phyloP scores from a whole-genome alignment of 306 rosid genomes.

The Quercus suber region DNA sequence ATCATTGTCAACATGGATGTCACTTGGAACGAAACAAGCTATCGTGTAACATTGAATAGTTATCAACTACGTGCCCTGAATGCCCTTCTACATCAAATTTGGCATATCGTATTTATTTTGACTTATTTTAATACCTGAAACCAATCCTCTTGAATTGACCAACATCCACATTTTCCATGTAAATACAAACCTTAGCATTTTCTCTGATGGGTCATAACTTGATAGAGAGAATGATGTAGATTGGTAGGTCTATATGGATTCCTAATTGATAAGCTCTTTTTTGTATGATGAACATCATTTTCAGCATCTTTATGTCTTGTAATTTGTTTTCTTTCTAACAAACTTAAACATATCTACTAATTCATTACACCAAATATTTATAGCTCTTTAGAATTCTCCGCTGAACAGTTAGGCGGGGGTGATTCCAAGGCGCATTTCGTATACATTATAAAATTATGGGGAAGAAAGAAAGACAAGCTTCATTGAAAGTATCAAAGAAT shows the following conservation, averaged over 20 bases:
- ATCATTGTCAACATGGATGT: neutral
- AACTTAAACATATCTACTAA: conserved; percentile 26
- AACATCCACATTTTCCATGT: conserved; percentile 37
- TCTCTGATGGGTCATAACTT: conserved; percentile 1
- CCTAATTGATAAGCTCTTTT: neutral
- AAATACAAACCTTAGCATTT: conserved; percentile 47
- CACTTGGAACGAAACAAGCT: conserved; percentile 3
- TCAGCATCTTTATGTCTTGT: conserved; percentile 42
- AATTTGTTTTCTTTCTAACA: conserved; percentile 19
- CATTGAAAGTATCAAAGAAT: conserved; percentile 19
- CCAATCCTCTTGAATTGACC: conserved; percentile 40
- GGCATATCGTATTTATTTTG: conserved; percentile 7
- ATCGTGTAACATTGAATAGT: conserved; percentile 28
- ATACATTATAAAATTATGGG: conserved; percentile 42
- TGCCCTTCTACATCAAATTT: conserved; percentile 37
- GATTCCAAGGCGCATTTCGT: conserved; percentile 42
- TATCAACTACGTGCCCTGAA: conserved; percentile 55
- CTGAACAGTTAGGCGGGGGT: conserved; percentile 29
- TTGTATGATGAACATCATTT: conserved; percentile 36
- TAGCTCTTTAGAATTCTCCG: conserved; percentile 47
- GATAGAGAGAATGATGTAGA: neutral
- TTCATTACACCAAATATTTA: conserved; percentile 32
- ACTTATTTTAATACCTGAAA: conserved; percentile 20
- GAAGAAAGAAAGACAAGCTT: conserved; percentile 28
- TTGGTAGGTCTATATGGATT: conserved; percentile 1